phyloP scores from a whole-genome alignment of 2,329 filamentous ascomycete genomes.

The Colletotrichum sansevieriae region DNA sequence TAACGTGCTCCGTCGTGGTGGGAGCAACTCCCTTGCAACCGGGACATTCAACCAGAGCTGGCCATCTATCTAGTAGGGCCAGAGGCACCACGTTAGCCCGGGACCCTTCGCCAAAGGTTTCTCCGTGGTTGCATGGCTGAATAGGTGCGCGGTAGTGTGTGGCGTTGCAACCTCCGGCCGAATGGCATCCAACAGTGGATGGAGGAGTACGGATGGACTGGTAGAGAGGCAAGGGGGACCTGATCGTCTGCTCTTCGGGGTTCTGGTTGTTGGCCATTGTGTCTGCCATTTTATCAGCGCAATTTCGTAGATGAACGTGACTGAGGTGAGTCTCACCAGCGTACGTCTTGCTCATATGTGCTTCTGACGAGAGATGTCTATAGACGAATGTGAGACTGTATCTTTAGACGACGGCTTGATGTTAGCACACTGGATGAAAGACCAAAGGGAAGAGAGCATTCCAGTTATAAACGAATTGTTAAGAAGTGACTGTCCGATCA shows the following conservation, averaged over 20 bases:
- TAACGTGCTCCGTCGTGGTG: conserved; percentile 25
- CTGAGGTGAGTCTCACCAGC: background rate
- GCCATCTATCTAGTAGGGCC: conserved; percentile 28
- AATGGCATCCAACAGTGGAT: conserved; percentile 2
- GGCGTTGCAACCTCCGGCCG: background rate
- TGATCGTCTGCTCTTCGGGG: conserved; percentile 21
- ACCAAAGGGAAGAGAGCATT: conserved; percentile 7
- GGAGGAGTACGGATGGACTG: conserved; percentile 28
- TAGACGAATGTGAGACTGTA: background rate
- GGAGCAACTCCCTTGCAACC: conserved; percentile 29
- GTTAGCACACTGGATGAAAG: background rate
- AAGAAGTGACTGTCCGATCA: background rate
- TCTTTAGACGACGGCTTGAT: background rate
- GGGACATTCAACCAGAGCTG: conserved; percentile 37
- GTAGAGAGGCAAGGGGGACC: conserved; percentile 28
- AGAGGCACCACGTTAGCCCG: conserved; percentile 33
- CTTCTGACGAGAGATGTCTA: background rate
- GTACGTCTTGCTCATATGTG: conserved; percentile 20
- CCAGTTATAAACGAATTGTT: background rate
- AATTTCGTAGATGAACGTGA: too few relatives aligned
- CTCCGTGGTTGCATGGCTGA: conserved; percentile 6
- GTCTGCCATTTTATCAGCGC: background rate
- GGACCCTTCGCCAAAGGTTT: background rate
- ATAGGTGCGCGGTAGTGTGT: background rate
- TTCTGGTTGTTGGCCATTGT: conserved; percentile 18